These are phyloP conservation scores for Chaetothyriales sp. DNA, from an alignment of 2,329 filamentous ascomycete genomes.

Conservation along the genomic window DNA sequence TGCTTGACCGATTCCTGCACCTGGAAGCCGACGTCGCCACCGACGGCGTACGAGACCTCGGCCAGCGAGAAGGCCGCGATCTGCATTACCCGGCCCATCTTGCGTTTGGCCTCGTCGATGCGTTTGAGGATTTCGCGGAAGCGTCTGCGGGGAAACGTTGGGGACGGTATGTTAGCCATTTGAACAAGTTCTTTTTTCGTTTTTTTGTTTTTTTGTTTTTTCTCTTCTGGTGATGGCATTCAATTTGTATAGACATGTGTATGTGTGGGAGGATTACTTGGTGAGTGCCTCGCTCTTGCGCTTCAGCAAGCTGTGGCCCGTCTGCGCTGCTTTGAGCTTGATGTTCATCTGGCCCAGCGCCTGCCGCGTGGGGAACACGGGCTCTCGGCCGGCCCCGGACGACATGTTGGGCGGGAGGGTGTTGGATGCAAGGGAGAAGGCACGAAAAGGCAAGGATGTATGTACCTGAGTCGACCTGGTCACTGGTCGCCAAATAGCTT, in stretches of 20 bases:
- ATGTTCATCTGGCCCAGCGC: conserved; percentile 93
- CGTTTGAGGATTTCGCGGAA: conserved; percentile 93
- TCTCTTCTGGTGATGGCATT: too few species aligned
- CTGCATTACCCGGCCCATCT: conserved; percentile 99
- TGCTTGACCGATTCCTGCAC: conserved; percentile 91
- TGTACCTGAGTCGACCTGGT: background rate
- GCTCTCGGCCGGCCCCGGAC: conserved; percentile 43
- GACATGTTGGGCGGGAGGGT: background rate
- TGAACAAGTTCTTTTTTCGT: too few species aligned
- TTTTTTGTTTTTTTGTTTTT: conserved; percentile 11
- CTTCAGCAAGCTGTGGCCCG: conserved; percentile 86
- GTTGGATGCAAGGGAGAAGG: background rate
- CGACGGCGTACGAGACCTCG: conserved; percentile 93
- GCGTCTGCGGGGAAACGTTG: conserved; percentile 39
- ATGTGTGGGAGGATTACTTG: conserved; percentile 46
- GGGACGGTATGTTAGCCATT: too few species aligned
- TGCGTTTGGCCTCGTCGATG: conserved; percentile 97
- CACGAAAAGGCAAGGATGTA: background rate
- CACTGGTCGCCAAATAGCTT: background rate
- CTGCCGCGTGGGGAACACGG: conserved; percentile 95
- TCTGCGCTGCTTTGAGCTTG: conserved; percentile 88
- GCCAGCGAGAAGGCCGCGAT: conserved; percentile 95
- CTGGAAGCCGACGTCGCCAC: conserved; percentile 90
- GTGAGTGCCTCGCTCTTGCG: conserved; percentile 96
- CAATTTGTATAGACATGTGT: background rate